A percentile compares a stretch with the other conserved stretches of the same genome.
phyloP scores from a whole-genome alignment of 2,329 filamentous ascomycete genomes.

The Cryoendolithus antarcticus region DNA sequence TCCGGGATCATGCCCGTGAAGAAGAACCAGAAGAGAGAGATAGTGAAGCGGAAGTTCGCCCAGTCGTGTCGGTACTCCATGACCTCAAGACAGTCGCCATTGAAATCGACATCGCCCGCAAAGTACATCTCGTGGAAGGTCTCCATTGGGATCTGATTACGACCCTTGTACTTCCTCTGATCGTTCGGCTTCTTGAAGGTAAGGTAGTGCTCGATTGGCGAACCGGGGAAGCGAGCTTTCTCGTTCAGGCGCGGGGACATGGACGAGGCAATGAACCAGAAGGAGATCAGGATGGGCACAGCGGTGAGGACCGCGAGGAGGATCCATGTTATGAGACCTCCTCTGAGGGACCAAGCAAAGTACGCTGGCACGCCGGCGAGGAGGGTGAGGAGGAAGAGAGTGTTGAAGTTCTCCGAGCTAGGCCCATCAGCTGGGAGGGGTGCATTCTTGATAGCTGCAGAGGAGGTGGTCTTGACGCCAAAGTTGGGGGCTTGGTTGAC shows the following conservation, averaged over 20 bases:
- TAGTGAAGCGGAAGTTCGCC: constrained; percentile 86
- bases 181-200: constrained; percentile 57
- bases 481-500: constrained; percentile 41
- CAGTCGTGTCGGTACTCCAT: constrained; percentile 94
- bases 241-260: constrained; percentile 85
- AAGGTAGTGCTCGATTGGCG: constrained; percentile 81
- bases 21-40: constrained; percentile 75
- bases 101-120: constrained; percentile 86
- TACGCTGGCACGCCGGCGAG: constrained; percentile 63
- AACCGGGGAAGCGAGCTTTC: constrained; percentile 75
- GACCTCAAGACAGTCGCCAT: constrained; percentile 77
- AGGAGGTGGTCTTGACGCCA: constrained; percentile 58
- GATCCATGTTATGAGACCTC: constrained; percentile 74
- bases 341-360: constrained; percentile 69
- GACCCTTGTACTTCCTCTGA: constrained; percentile 57
- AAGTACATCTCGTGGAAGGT: constrained; percentile 99
- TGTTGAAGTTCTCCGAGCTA: constrained; percentile 78
- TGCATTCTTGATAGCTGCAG: constrained; percentile 81
- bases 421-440: constrained; percentile 82
- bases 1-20: constrained; percentile 78
- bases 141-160: constrained; percentile 75
- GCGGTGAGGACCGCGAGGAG: constrained; percentile 72
- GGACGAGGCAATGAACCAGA: constrained; percentile 69
- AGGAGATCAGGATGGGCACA: constrained; percentile 65
- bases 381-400: constrained; percentile 59